Evolutionary conservation across 345 rosid genomes (phyloP), one percentile per base, ranked within the genome.

Genomic region (Salix viminalis): DNA sequence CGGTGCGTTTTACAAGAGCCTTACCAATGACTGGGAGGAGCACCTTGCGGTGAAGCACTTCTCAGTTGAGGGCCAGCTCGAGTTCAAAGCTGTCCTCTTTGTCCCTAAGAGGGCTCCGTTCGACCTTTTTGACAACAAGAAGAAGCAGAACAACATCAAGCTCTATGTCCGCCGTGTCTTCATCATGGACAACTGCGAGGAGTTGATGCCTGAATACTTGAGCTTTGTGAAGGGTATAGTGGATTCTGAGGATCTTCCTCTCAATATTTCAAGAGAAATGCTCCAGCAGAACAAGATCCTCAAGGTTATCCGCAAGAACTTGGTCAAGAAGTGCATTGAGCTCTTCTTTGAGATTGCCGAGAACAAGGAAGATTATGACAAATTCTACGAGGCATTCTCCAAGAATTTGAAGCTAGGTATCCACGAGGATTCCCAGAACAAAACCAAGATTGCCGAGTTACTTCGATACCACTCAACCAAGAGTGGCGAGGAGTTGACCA

Each of bases 71-170:
- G 80, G 80, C 7, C 80, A 77, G 71, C 80, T 77, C 6, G 80
- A 77, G 65, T 77, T 77, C 76, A 77, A 77, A 71, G 80, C 80
- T 23, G 64, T 77, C 26, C 80, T 77, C 30, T 77, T 64, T 37
- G 80, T 77, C 3, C 80, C 80, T 10, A 77, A 77, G 80, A 71
- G 76, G 37, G 80, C 80, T 19, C 80, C 80, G 0, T 77, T 77
- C 19, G 80, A 77, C 50, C 80, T 77, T 56, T 77, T 77, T 46
- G 80, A 77, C 65, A 77, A 71, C 19, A 72, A 67, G 71, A 77
- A 77, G 76, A 77, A 77, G 76, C 75, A 68, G n/a, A 77, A 77
- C 80, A 77, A 77, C 71, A 77, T 77, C 67, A 77, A 77, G 76
- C 75, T 77, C 48, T 77, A 77, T 48, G 80, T 77, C 34, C 75